Evolutionary conservation across 2,329 filamentous ascomycete genomes (phyloP).

Genomic region (Monosporascus ibericus): DNA sequence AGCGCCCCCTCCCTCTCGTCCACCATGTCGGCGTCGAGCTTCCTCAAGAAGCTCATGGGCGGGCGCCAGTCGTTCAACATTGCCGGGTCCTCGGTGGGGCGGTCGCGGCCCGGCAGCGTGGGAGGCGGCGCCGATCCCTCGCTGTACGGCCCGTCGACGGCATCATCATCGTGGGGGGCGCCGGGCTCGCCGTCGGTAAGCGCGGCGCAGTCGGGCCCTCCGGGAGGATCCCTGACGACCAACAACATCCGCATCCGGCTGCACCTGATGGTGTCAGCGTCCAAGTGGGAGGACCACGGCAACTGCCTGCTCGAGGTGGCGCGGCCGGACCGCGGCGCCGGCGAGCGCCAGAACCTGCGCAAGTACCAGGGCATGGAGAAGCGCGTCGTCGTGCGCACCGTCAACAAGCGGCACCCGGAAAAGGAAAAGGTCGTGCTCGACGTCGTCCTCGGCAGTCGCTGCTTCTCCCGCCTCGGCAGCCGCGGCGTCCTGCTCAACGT

Average conservation of each 20-base stretch:
- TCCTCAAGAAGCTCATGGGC: constrained; percentile 71
- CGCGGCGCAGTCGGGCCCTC: constrained; percentile 40
- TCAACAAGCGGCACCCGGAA: constrained; percentile 55
- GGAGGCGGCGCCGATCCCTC: constrained; percentile 44
- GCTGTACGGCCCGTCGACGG: constrained; percentile 47
- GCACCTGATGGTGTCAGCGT: constrained; percentile 68
- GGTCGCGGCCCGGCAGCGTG: constrained; percentile 43
- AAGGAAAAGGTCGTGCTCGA: constrained; percentile 65
- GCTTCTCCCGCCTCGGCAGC: constrained; percentile 76
- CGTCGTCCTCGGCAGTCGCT: constrained; percentile 75
- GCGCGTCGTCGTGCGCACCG: constrained; percentile 71
- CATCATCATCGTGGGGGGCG: constrained; percentile 47
- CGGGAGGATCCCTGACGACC: constrained; percentile 54
- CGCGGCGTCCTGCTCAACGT: constrained; percentile 86
- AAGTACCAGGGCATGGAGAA: constrained; percentile 70
- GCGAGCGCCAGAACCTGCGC: constrained; percentile 51
- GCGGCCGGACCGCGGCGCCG: constrained; percentile 52
- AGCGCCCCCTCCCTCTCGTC: constrained; percentile 53
- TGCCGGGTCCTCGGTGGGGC: constrained; percentile 67
- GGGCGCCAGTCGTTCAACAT: constrained; percentile 74
- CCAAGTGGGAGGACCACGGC: constrained; percentile 89
- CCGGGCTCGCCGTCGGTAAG: constrained; percentile 54
- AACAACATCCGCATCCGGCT: constrained; percentile 81
- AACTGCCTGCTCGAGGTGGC: constrained; percentile 78
- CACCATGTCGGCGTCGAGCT: constrained; percentile 62